Conservation (phyloP, 306 rosid species). For the Amphicarpaea edgeworthii region DNA sequence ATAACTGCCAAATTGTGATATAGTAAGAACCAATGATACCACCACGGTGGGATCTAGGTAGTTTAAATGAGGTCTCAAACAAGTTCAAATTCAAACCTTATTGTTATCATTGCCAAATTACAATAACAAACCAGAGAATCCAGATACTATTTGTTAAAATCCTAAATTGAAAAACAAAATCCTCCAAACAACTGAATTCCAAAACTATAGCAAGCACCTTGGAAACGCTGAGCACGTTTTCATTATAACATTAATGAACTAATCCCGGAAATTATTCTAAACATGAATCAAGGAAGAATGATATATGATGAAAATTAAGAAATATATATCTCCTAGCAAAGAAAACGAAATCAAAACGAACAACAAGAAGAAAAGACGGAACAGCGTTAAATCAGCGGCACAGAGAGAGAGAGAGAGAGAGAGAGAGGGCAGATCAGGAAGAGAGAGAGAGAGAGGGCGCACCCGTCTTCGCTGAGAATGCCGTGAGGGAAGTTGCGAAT, state of each 20-base stretch:
- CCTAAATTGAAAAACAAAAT: too few relatives aligned
- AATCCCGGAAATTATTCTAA: conserved; percentile 5
- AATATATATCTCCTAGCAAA: background rate
- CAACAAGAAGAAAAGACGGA: background rate
- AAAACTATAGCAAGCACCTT: conserved; percentile 20
- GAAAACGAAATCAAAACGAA: background rate
- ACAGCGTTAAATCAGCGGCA: conserved; percentile 5
- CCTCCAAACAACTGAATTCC: conserved; percentile 12
- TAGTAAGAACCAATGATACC: background rate
- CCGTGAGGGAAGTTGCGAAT: conserved; percentile 79
- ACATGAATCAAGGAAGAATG: conserved; percentile 14
- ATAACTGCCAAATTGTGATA: conserved; percentile 14
- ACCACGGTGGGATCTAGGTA: too few relatives aligned
- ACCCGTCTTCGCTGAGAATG: conserved; percentile 97
- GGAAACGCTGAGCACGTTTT: too few relatives aligned
- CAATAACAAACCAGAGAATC: conserved; percentile 6
- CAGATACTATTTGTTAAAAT: background rate
- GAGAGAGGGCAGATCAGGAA: conserved; percentile 43
- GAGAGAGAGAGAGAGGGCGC: conserved; percentile 19
- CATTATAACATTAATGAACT: background rate
- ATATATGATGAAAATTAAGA: background rate
- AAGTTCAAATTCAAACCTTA: too few relatives aligned
- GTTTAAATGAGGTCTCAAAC: too few relatives aligned
- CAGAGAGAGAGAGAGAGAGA: background rate
- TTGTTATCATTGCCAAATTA: background rate